Evolutionary conservation across 768 basidiomycete genomes (phyloP).

Genomic region (Trametes maxima): DNA sequence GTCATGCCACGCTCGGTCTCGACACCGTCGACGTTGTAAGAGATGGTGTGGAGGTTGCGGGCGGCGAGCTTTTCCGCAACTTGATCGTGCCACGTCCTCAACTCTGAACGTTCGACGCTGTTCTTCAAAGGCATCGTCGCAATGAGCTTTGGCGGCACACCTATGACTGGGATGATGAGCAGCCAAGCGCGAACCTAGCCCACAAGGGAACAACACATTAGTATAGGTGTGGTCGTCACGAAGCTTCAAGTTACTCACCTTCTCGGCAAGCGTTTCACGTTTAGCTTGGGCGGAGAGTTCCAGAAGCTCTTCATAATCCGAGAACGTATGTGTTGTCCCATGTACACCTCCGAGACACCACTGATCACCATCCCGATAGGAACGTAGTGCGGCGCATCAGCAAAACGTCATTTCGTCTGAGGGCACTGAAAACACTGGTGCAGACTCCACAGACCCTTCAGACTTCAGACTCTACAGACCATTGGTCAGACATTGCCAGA

Average conservation of each 20-base stretch:
- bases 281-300: conserved; percentile 21
- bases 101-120: neutral
- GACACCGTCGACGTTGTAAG: neutral
- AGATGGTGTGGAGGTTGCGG: neutral
- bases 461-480: too few species aligned
- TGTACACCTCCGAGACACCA: conserved; percentile 32
- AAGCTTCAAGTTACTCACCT: conserved; percentile 22
- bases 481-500: too few species aligned
- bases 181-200: neutral
- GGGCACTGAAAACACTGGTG: too few species aligned
- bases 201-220: neutral
- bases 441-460: too few species aligned
- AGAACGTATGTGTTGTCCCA: conserved; percentile 23
- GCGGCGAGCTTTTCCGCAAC: neutral
- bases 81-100: neutral
- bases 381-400: conserved; percentile 24
- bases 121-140: neutral
- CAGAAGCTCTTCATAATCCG: conserved; percentile 26
- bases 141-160: neutral
- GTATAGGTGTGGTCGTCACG: neutral
- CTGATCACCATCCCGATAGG: conserved; percentile 28
- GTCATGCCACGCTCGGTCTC: neutral
- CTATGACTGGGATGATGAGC: neutral
- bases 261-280: conserved; percentile 4
- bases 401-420: too few species aligned